Base-by-base conservation (phyloP, 345 rosid species). In the Geranium brycei region DNA sequence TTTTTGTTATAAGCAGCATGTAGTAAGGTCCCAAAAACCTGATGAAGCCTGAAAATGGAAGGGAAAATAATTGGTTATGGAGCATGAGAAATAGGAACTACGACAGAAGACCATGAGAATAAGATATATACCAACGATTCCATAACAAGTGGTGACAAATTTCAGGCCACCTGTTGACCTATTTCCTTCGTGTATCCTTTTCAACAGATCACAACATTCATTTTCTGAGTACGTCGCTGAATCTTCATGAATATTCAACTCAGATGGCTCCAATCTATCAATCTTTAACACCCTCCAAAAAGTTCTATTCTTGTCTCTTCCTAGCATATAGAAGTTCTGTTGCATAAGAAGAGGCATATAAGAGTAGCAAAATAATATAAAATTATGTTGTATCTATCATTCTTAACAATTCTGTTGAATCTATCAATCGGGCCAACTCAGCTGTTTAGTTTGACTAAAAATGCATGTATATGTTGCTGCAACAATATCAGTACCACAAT, bases 1-100 rank as follows among this genome's bases (percentile, higher is more conserved):
- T 81, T 80, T 85, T 81, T 17, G 96, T 93, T 70, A 93, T 83
- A 71, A 93, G 77, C 77, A 90, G 68, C 96, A 93, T 88, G 82
- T 93, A 90, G 74, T 88, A 80, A 1, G 97, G 99, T 61, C 93
- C 99, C 86, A 93, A 77, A 75, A 93, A 88, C 76, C 84, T 93
- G 73, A 88, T 31, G 69, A 93, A 87, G 57, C 99, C 99, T 93
- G 71, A 62, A 79, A 70, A 35, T 35, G 41, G 41, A 35, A 35
- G 41, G 41, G 10, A 35, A 7, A 4, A 35, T 35, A 4, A 35
- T 35, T 47, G 11, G 53, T 47, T 47, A 11, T 47, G 53, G 15
- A 13, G 53, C 53, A 47, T 6, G 11, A 47, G 3, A 47, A 47
- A 10, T 11, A 11, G 11, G 53, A 8, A 47, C 53, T 7, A 13